Evolutionary conservation across 2,329 filamentous ascomycete genomes (phyloP), one percentile per base, ranked within the genome.

Genomic region (Sporothrix inflata): DNA sequence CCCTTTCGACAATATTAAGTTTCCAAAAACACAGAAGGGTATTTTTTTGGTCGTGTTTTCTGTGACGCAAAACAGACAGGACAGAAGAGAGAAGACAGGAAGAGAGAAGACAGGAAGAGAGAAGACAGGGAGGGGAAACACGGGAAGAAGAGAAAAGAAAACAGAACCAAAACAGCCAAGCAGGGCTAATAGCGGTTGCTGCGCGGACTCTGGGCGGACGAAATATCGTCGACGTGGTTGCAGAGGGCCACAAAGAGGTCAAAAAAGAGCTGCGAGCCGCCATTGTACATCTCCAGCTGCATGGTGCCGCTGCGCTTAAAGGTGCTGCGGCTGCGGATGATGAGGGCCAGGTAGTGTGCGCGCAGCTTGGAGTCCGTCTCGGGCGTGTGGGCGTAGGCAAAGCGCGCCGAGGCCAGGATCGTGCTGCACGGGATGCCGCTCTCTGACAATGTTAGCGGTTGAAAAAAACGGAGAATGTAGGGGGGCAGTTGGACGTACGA

Each of bases 251-350:
- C 94, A 80, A 97, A 98, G 60, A 97, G 85, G 79, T 97, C 94
- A 79, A 97, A 98, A 84, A 97, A 97, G 73, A 97, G 85, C 78
- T 92, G 88, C 0, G 85, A 92, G 70, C 93, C 93, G 38, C 94
- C 94, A 74, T 89, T 89, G 80, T 92, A 92, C 94, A 98, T 97
- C 84, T 97, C 94, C 76, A 93, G 89, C 83, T 97, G 94, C 94
- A 97, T 97, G 3, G 94, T 97, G 71, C 94, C 94, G 81, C 94
- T 97, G 71, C 93, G 88, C 86, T 97, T 97, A 83, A 98, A 97
- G 1, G 93, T 97, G 79, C 89, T 88, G 76, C 94, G 89, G 77
- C 91, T 93, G 75, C 94, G 90, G 79, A 97, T 97, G 82, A 97
- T 97, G 79, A 97, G 89, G 21, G 94, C 94, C 49, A 97, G 89